A percentile compares a stretch with the other conserved stretches of the same genome.
phyloP scores from a whole-genome alignment of 176 grass and related monocot genomes.

The Zoysia japonica region DNA sequence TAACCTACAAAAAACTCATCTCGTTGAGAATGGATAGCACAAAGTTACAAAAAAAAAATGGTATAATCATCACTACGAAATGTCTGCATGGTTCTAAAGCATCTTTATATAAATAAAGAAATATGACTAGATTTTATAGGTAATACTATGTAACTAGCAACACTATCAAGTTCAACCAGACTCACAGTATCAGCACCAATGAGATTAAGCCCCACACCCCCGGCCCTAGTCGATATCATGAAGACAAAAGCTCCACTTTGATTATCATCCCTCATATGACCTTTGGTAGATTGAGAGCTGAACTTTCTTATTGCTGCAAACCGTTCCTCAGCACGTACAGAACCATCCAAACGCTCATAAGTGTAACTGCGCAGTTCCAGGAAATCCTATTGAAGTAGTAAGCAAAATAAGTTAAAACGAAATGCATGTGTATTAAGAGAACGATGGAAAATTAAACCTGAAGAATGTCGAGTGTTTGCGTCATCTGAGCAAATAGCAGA shows the following conservation, averaged over 20 bases:
- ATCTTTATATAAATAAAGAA: conserved; percentile 27
- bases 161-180: conserved; percentile 40
- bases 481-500: conserved; percentile 97
- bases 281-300: conserved; percentile 54
- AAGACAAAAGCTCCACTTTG: conserved; percentile 82
- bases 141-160: conserved; percentile 32
- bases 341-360: conserved; percentile 91
- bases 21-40: conserved; percentile 24
- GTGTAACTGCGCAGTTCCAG: conserved; percentile 85
- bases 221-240: conserved; percentile 98
- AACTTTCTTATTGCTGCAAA: conserved; percentile 96
- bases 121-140: conserved; percentile 9
- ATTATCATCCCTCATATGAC: conserved; percentile 45
- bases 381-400: conserved; percentile 70
- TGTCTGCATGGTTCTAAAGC: conserved; percentile 13
- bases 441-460: conserved; percentile 60
- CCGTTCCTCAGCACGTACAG: conserved; percentile 91
- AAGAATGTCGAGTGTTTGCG: conserved; percentile 94
- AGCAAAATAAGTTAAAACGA: conserved; percentile 16
- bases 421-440: background rate
- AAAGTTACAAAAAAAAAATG: conserved; percentile 25
- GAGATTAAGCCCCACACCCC: conserved; percentile 96
- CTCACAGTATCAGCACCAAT: conserved; percentile 97
- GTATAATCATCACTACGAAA: conserved; percentile 20
- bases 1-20: conserved; percentile 58